Conservation (phyloP, 495 filamentous ascomycete species). For the Astrothelium subdiscretum region DNA sequence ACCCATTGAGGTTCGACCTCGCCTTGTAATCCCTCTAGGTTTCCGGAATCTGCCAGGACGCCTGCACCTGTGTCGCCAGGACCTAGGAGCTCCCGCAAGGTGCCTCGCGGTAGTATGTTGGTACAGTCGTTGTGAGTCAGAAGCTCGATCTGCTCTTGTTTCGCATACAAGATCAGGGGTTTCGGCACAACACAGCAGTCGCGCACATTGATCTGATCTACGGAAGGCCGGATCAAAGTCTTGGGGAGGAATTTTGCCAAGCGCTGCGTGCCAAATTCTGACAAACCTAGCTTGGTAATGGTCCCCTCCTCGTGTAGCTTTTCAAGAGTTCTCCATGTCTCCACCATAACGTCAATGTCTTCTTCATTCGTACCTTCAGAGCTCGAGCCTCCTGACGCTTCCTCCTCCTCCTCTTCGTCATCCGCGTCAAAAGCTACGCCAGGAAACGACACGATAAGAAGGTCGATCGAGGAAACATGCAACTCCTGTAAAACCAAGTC, state of each 20-base stretch:
- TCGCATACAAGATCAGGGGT: conserved; percentile 72
- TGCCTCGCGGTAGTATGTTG: conserved; percentile 77
- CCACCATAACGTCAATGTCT: conserved; percentile 50
- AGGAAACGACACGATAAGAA: conserved; percentile 87
- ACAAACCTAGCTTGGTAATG: conserved; percentile 64
- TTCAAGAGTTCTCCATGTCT: conserved; percentile 64
- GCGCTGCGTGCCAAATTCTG: conserved; percentile 82
- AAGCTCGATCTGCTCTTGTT: conserved; percentile 72
- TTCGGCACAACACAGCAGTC: conserved; percentile 95
- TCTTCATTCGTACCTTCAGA: conserved; percentile 38
- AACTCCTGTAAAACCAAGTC: conserved; percentile 69
- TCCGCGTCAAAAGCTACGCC: conserved; percentile 89
- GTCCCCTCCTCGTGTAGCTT: conserved; percentile 56
- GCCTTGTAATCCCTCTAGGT: conserved; percentile 49
- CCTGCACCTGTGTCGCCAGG: conserved; percentile 28
- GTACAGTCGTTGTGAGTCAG: conserved; percentile 91
- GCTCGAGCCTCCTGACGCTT: conserved; percentile 33
- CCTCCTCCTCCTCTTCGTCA: conserved; percentile 66
- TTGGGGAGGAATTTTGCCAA: conserved; percentile 53
- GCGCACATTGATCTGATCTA: conserved; percentile 94
- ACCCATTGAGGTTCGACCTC: conserved; percentile 86
- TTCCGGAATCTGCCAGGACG: conserved; percentile 23
- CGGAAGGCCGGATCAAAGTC: conserved; percentile 61
- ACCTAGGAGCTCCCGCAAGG: conserved; percentile 70
- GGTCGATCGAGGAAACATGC: conserved; percentile 60